These are phyloP conservation scores for Meyerozyma athensensis DNA, from an alignment of 1,139 yeast genomes.

Conservation along the genomic window DNA sequence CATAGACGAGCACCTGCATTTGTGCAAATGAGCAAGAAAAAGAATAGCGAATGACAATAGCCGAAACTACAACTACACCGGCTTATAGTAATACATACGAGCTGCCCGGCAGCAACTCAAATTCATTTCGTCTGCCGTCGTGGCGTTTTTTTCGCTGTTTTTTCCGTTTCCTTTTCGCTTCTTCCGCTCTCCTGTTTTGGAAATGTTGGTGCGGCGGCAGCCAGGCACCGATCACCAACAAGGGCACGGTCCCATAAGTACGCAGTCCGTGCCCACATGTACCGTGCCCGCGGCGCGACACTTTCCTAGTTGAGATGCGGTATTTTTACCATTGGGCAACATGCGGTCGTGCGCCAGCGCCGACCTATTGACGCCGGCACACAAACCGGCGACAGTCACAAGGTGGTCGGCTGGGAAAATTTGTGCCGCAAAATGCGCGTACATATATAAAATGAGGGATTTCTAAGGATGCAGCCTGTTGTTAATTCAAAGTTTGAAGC, in stretches of 20 bases:
- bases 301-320: slow-evolving; percentile 2
- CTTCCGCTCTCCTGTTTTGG: background rate
- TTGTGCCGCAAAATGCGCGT: slow-evolving; percentile 1
- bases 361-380: background rate
- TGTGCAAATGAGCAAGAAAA: no score
- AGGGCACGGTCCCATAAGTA: background rate
- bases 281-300: slow-evolving; percentile 3
- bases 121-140: no score
- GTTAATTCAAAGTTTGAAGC: background rate
- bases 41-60: no score
- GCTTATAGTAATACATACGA: no score
- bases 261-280: slow-evolving; percentile 1
- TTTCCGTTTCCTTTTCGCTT: background rate
- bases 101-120: no score
- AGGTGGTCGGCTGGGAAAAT: slow-evolving; percentile 1
- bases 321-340: slow-evolving; percentile 3
- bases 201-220: background rate
- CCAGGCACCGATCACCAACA: slow-evolving; percentile 1
- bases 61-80: no score
- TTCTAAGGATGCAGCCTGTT: background rate
- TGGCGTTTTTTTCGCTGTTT: background rate
- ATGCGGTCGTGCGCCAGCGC: background rate
- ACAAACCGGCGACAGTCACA: background rate
- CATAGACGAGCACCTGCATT: no score
- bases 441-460: slow-evolving; percentile 4